Evolutionary conservation across 1,284 basidiomycete genomes (phyloP).

Genomic region (Cystobasidium slooffiae): DNA sequence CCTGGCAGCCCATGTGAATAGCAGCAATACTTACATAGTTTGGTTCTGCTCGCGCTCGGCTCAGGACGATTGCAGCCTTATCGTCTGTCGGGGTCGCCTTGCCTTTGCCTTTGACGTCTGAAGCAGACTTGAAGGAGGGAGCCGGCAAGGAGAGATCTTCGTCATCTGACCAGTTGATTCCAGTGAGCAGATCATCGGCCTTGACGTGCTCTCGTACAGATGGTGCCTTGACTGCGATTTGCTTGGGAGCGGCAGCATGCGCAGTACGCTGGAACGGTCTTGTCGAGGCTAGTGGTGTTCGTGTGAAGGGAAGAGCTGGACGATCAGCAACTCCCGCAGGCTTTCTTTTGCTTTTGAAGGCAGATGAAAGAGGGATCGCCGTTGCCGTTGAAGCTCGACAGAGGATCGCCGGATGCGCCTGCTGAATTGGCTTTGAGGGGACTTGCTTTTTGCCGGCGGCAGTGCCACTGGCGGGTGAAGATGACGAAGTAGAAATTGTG

Average conservation of each 20-base stretch:
- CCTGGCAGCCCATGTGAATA: neutral
- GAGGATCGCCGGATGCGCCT: neutral
- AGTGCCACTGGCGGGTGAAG: too few species aligned
- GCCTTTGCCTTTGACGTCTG: conserved; percentile 5
- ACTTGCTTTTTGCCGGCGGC: neutral
- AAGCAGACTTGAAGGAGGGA: neutral
- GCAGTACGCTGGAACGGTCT: neutral
- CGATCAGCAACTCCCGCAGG: neutral
- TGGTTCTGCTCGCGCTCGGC: neutral
- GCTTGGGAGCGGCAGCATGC: neutral
- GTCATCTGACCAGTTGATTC: conserved; percentile 47
- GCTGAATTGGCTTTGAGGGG: neutral
- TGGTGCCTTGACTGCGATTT: neutral
- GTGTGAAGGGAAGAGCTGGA: neutral
- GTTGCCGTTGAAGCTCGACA: neutral
- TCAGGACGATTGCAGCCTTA: neutral
- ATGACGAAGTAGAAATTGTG: neutral
- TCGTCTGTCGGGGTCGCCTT: neutral
- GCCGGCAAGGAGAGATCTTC: conserved; percentile 2
- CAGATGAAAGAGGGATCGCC: neutral
- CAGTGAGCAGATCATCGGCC: conserved; percentile 42
- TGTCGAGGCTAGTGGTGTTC: neutral
- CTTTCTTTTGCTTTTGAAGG: neutral
- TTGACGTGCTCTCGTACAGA: neutral
- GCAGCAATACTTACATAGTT: conserved; percentile 16